Evolutionary conservation across 1,284 basidiomycete species (phyloP).

Genomic region (Malassezia arunalokei): DNA sequence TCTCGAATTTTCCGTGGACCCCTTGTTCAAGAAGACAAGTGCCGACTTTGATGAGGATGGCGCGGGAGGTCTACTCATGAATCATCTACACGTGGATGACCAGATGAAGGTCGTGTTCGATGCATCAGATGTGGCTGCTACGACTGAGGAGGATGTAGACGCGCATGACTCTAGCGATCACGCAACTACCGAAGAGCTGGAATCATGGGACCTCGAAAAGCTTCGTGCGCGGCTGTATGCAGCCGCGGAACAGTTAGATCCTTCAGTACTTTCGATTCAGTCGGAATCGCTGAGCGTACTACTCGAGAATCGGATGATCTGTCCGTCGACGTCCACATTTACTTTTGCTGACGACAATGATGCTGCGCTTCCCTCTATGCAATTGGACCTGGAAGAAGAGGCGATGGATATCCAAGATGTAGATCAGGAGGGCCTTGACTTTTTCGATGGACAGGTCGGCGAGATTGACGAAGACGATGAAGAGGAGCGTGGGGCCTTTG

Average conservation of each 20-base stretch:
- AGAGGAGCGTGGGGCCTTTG: conserved; percentile 5
- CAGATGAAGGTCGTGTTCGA: conserved; percentile 86
- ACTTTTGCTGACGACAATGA: conserved; percentile 33
- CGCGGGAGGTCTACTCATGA: conserved; percentile 59
- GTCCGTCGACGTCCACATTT: conserved; percentile 33
- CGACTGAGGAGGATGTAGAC: conserved; percentile 2
- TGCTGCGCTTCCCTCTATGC: conserved; percentile 13
- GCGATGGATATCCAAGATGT: conserved; percentile 7
- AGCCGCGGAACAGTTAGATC: conserved; percentile 15
- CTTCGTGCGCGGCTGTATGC: conserved; percentile 26
- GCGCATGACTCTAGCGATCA: not conserved
- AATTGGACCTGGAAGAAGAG: conserved; percentile 14
- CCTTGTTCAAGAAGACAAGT: conserved; percentile 91
- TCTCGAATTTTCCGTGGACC: conserved; percentile 82
- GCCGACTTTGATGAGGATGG: conserved; percentile 98
- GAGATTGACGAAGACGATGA: conserved; percentile 7
- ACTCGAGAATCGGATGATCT: conserved; percentile 26
- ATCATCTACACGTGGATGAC: conserved; percentile 59
- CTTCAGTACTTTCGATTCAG: conserved; percentile 3
- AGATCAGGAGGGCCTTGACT: conserved; percentile 47
- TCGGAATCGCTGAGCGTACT: conserved; percentile 15
- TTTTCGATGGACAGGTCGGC: conserved; percentile 39
- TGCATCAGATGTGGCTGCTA: conserved; percentile 63
- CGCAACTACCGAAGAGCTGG: not conserved
- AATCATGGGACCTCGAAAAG: conserved; percentile 23